Base-by-base conservation (phyloP, 805 yeast genomes). In the Saccharomycopsis babjevae region DNA sequence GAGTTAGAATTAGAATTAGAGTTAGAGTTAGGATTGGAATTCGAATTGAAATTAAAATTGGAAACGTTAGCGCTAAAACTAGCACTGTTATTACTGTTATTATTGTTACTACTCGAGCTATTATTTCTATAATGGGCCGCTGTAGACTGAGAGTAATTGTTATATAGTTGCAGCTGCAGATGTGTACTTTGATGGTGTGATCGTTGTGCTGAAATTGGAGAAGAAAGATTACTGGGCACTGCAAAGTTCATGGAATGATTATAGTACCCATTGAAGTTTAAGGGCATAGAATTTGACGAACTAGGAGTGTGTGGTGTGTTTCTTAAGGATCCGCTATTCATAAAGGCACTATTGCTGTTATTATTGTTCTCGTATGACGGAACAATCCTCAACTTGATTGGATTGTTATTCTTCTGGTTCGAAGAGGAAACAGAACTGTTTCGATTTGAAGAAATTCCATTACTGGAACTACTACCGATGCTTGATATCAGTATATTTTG, bases 281-380 rank as follows among this genome's bases (percentile, higher is more conserved):
- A 8, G 8, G 62, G 20, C 25, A 58, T 43, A 28, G 61, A 46
- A 22, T 22, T 46, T 11, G 52, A 61, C 1, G 63, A 57, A 28
- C 61, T 60, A 28, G 65, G 65, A 4, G 65, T 58, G 3, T 58
- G 34, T 32, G 65, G 65, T 6, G 65, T 62, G 43, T 58, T 62
- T 46, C 65, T 56, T 11, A 60, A 32, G 6, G 65, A 62, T 5
- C 55, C 56, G 16, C 54, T 34, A 40, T 57, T 62, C 13, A 36
- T 54, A 38, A 57, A 57, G 42, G 25, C 28, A 39, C 60, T 60
- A 40, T 20, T 61, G 28, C n/a, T 52, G 25, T 59, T 57, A 54
- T 42, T 61, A 25, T 15, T 54, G 11, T 30, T 34, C 10, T 50
- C 38, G 34, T 32, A 38, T 7, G 58, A 32, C 5, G 64, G 64